phyloP scores from a whole-genome alignment of 805 yeast genomes.

The Saccharomycopsis fermentans region DNA sequence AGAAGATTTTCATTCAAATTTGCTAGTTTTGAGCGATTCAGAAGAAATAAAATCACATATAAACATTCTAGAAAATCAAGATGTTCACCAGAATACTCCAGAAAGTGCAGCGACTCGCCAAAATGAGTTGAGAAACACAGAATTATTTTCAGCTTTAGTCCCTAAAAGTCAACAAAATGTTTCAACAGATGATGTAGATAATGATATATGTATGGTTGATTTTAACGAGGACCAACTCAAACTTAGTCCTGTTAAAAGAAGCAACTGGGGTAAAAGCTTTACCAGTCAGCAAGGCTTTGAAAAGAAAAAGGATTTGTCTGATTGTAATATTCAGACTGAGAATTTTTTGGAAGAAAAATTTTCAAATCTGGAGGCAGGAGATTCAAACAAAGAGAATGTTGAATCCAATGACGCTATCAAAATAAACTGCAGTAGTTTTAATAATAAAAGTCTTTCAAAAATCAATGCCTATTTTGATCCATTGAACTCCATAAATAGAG shows the following conservation, averaged over 20 bases:
- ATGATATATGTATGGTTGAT: neutral
- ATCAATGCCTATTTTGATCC: conserved; percentile 11
- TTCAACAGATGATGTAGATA: neutral
- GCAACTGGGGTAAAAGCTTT: neutral
- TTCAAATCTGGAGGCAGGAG: neutral
- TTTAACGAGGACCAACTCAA: conserved; percentile 7
- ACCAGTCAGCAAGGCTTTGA: neutral
- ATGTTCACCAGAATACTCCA: neutral
- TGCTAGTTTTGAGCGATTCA: neutral
- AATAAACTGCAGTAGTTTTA: neutral
- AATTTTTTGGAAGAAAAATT: neutral
- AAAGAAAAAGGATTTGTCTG: neutral
- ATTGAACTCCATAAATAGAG: conserved; percentile 5
- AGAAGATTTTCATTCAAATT: neutral
- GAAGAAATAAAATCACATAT: neutral
- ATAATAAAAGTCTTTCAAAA: conserved; percentile 1
- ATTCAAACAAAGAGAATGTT: neutral
- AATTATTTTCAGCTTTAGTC: neutral
- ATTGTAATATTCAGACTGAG: neutral
- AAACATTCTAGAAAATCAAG: neutral
- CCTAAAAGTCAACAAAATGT: no score
- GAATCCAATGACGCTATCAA: neutral
- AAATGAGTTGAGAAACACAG: neutral
- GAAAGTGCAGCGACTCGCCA: neutral
- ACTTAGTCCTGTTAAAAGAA: conserved; percentile 15